Conservation (phyloP, 164 flowering plant species). For the Stephania yunnanensis region DNA sequence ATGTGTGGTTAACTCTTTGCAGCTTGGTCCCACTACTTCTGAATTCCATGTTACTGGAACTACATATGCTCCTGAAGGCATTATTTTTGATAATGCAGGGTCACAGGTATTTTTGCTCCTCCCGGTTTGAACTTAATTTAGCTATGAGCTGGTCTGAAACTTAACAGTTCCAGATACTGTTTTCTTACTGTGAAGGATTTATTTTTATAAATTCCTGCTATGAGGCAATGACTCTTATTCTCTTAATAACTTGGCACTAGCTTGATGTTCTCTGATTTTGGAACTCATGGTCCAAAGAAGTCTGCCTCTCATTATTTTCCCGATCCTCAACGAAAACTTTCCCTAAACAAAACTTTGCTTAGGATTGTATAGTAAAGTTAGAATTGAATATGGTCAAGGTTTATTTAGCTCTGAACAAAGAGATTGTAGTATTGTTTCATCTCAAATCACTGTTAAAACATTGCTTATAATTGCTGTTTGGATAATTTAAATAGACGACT, state of each 20-base stretch:
- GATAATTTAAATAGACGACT: neutral
- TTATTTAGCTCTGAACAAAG: neutral
- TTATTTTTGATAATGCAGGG: constrained; percentile 54
- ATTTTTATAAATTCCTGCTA: neutral
- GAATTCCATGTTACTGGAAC: constrained; percentile 86
- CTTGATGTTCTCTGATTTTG: neutral
- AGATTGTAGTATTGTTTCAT: neutral
- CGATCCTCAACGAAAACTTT: too few relatives aligned
- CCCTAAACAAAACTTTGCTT: too few relatives aligned
- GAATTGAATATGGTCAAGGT: neutral
- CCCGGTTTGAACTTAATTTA: neutral
- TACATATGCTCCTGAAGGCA: constrained; percentile 92
- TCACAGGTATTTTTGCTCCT: constrained; percentile 45
- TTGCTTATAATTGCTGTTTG: neutral
- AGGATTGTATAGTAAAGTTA: neutral
- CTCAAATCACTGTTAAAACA: neutral
- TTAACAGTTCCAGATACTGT: neutral
- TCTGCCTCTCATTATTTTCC: neutral
- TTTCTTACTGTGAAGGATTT: neutral
- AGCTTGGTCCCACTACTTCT: constrained; percentile 42
- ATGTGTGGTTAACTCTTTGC: constrained; percentile 62
- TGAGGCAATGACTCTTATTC: neutral
- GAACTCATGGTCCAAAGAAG: neutral
- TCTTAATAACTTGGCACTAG: neutral
- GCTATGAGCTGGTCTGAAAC: neutral